Base-by-base conservation (phyloP, 441 rosid species). In the Adansonia grandidieri region DNA sequence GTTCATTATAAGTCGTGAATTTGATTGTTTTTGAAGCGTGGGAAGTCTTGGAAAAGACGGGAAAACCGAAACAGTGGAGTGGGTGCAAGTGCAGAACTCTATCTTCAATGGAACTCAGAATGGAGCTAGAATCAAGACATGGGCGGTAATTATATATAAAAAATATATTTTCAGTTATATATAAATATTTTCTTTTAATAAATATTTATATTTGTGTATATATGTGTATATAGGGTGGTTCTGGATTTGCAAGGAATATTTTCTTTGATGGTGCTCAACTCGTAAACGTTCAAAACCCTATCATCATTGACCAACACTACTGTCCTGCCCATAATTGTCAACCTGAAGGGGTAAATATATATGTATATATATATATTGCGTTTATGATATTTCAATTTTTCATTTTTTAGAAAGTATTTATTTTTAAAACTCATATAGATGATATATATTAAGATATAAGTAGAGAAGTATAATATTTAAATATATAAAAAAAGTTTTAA, bases 61-160 rank as follows among this genome's bases (percentile, higher is more conserved):
- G 6, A 19, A 13, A 0, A 0, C 7, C 11, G 79, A 81, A 0
- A 51, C 7, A 0, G 91, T 83, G 1, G 85, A 85, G 62, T 75
- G 78, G 1, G 80, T 86, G 9, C 75, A 28, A 2, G 84, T 88
- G 6, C 17, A 2, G 37, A 53, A 77, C 17, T 81, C 89, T 44
- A 84, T 4, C 40, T 86, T 86, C 60, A 67, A 6, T 4, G 76
- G 73, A 40, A 74, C 91, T 2, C 66, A 19, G 17, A 78, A 76
- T 45, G 89, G 89, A 6, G 89, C 80, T 1, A 84, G 91, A 71
- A 86, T 88, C 77, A 88, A 88, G 83, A 86, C 91, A 50, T 71
- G 73, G 71, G 77, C 64, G 81, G 89, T 86, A 81, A 28, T 14
- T 6, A 5, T 50, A 8, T 50, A 10, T 50, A 37, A n/a, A n/a